phyloP scores from a whole-genome alignment of 139 green algal species.

The Dunaliella primolecta region DNA sequence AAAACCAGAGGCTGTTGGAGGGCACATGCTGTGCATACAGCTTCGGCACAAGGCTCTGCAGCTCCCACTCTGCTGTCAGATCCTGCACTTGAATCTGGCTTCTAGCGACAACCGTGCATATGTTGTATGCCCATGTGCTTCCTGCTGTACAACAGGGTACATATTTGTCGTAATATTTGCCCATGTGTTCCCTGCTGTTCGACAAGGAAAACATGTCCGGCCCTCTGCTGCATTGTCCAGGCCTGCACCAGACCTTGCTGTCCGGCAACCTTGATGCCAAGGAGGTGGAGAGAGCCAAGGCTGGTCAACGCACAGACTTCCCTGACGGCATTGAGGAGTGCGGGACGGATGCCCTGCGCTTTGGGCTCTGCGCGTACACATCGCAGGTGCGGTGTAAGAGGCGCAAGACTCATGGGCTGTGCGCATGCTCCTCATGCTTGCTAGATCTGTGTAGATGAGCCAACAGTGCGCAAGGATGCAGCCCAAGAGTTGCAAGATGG shows the following conservation, averaged over 20 bases:
- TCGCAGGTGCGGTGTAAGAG: slow-evolving; percentile 63
- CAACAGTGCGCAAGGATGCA: no score
- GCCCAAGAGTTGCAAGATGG: no score
- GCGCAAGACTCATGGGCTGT: no score
- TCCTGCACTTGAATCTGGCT: neutral
- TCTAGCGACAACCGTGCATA: no score
- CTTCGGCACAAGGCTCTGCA: neutral
- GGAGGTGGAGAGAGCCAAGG: slow-evolving; percentile 78
- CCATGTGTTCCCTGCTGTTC: no score
- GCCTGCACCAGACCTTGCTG: slow-evolving; percentile 54
- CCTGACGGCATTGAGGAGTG: slow-evolving; percentile 98
- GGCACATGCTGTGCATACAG: no score
- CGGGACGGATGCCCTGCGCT: slow-evolving; percentile 90
- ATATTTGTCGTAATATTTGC: no score
- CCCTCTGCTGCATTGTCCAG: no score
- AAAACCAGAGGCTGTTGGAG: no score
- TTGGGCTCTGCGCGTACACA: slow-evolving; percentile 90
- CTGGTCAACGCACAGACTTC: slow-evolving; percentile 87
- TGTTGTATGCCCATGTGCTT: neutral
- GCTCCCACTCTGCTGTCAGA: neutral
- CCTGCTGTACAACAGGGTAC: neutral
- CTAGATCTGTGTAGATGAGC: no score
- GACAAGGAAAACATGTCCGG: no score
- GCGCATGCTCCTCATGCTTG: no score
- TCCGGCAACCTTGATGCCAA: slow-evolving; percentile 88